phyloP scores from a whole-genome alignment of 306 rosid species.

The Oxytropis ochrocephala region DNA sequence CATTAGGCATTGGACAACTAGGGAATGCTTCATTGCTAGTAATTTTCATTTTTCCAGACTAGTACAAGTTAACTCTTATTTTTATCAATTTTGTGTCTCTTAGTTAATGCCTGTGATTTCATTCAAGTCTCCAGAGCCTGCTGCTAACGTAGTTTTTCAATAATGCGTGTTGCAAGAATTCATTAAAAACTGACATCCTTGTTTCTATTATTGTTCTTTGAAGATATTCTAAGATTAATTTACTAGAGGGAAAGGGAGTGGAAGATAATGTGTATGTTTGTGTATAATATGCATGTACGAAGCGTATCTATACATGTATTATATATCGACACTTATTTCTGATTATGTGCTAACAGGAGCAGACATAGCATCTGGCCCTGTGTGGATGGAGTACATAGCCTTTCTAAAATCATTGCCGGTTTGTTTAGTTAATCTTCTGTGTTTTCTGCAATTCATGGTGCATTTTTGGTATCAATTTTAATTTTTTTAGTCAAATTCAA shows the following conservation, averaged over 20 bases:
- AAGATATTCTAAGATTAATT: not conserved
- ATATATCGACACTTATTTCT: slow-evolving; percentile 16
- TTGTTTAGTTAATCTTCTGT: slow-evolving; percentile 22
- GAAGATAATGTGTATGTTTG: not conserved
- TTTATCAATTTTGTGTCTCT: not conserved
- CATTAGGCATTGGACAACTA: not conserved
- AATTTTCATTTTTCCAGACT: not conserved
- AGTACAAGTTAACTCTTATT: not conserved
- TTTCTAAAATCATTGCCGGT: slow-evolving; percentile 87
- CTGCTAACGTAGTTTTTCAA: not conserved
- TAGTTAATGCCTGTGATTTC: not conserved
- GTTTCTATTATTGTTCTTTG: not conserved
- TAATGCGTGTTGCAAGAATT: not conserved
- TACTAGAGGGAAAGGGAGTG: not conserved
- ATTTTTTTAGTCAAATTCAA: not conserved
- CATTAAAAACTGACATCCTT: not conserved
- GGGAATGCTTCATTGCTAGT: not conserved
- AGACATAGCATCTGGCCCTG: slow-evolving; percentile 92
- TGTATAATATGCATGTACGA: not conserved
- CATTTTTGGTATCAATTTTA: slow-evolving; percentile 1
- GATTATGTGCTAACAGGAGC: slow-evolving; percentile 52
- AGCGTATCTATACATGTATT: not conserved
- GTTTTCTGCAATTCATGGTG: slow-evolving; percentile 8
- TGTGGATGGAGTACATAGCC: slow-evolving; percentile 91
- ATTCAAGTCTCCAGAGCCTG: not conserved